Evolutionary conservation across 2,329 filamentous ascomycete genomes (phyloP).

Genomic region (Neoarthrinium moseri): DNA sequence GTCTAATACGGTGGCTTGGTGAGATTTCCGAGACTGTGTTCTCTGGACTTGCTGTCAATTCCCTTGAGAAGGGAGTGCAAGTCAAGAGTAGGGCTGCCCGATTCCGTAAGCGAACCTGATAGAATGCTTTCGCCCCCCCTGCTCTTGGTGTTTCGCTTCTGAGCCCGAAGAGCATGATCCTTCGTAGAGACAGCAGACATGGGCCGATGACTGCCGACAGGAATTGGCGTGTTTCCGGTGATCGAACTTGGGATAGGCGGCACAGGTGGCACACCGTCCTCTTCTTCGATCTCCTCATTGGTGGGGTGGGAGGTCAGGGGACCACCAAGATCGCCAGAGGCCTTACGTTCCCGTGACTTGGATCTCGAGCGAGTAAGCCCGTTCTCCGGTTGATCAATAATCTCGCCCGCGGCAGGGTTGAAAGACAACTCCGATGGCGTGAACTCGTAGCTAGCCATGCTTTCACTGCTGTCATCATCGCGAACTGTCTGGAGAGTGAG

Average conservation of each 20-base stretch:
- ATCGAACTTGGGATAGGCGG: slow-evolving; percentile 47
- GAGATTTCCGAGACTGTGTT: slow-evolving; percentile 29
- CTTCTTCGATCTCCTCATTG: slow-evolving; percentile 28
- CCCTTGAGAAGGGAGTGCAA: slow-evolving; percentile 31
- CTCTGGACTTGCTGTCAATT: slow-evolving; percentile 30
- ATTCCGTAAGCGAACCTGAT: slow-evolving; percentile 19
- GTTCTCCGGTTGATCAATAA: slow-evolving; percentile 24
- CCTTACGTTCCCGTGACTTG: slow-evolving; percentile 28
- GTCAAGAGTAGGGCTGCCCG: slow-evolving; percentile 22
- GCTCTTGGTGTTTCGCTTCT: slow-evolving; percentile 24
- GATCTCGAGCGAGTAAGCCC: slow-evolving; percentile 18
- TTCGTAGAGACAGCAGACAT: slow-evolving; percentile 29
- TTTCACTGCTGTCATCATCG: slow-evolving; percentile 58
- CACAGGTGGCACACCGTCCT: slow-evolving; percentile 51
- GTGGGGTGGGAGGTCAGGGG: slow-evolving; percentile 27
- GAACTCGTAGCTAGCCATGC: slow-evolving; percentile 69
- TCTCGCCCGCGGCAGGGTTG: slow-evolving; percentile 40
- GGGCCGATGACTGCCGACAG: slow-evolving; percentile 19
- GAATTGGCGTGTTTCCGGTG: slow-evolving; percentile 19
- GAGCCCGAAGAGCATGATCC: slow-evolving; percentile 31
- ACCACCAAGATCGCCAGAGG: slow-evolving; percentile 22
- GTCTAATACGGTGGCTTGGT: slow-evolving; percentile 28
- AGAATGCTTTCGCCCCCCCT: slow-evolving; percentile 26
- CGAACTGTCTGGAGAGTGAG: slow-evolving; percentile 37
- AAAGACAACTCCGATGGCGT: slow-evolving; percentile 67